Evolutionary conservation across 176 grass and related monocot genomes (phyloP).

Genomic region (Eragrostis curvula): DNA sequence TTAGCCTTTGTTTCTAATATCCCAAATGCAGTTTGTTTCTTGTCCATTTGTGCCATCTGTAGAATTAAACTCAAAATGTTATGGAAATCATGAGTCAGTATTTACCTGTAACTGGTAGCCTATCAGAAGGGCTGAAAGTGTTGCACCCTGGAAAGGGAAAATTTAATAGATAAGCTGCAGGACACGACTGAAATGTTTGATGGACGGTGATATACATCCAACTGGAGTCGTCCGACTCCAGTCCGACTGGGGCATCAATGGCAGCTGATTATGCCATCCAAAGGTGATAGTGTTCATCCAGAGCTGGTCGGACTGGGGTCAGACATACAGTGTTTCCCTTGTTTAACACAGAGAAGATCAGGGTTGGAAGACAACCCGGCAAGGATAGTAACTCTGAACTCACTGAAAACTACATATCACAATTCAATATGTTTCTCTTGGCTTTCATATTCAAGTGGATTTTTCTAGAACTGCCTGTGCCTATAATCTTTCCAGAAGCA

Average conservation of each 20-base stretch:
- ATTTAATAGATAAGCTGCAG: conserved; percentile 18
- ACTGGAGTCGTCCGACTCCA: too few relatives aligned
- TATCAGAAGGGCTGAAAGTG: conserved; percentile 73
- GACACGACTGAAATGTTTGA: background rate
- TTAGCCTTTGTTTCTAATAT: background rate
- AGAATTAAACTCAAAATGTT: background rate
- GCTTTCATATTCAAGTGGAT: background rate
- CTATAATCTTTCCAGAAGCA: conserved; percentile 40
- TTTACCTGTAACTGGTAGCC: conserved; percentile 81
- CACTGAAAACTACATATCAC: background rate
- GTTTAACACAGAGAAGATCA: background rate
- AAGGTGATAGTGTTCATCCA: too few relatives aligned
- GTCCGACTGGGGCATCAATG: too few relatives aligned
- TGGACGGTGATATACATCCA: too few relatives aligned
- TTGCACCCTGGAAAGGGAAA: conserved; percentile 64
- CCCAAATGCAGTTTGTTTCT: background rate
- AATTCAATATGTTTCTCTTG: background rate
- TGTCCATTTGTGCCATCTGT: background rate
- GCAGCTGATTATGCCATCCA: too few relatives aligned
- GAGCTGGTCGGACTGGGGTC: too few relatives aligned
- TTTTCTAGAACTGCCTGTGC: background rate
- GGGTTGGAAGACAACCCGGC: background rate
- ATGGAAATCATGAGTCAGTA: background rate
- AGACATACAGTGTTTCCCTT: too few relatives aligned
- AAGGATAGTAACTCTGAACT: background rate